phyloP scores from a whole-genome alignment of 768 basidiomycete species.

The Rhizopogon vulgaris region DNA sequence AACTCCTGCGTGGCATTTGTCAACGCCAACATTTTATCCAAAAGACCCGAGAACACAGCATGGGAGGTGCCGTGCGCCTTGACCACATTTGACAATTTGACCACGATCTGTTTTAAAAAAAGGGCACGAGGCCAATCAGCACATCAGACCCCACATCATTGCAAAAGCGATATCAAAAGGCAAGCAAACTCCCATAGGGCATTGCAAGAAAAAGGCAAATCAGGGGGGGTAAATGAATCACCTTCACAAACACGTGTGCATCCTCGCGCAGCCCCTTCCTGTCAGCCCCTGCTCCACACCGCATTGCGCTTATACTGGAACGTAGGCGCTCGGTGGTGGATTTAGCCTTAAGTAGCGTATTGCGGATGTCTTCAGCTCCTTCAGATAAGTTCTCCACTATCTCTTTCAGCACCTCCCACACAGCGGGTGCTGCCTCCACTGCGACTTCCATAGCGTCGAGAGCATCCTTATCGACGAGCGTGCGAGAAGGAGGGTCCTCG shows the following conservation, averaged over 20 bases:
- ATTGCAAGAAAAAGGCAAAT: neutral
- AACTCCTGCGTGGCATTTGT: slow-evolving; percentile 85
- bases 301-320: slow-evolving; percentile 50
- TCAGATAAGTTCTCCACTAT: slow-evolving; percentile 57
- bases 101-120: slow-evolving; percentile 48
- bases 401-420: slow-evolving; percentile 79
- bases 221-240: slow-evolving; percentile 23
- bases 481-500: slow-evolving; percentile 51
- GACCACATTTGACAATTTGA: slow-evolving; percentile 68
- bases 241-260: slow-evolving; percentile 79
- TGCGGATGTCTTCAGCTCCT: slow-evolving; percentile 42
- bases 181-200: neutral
- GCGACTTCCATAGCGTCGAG: slow-evolving; percentile 74
- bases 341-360: slow-evolving; percentile 56
- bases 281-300: slow-evolving; percentile 50
- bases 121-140: slow-evolving; percentile 1
- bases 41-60: slow-evolving; percentile 54
- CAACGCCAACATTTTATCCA: slow-evolving; percentile 67
- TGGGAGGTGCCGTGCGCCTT: slow-evolving; percentile 54
- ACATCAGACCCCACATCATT: neutral
- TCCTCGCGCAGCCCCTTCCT: slow-evolving; percentile 66
- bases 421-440: slow-evolving; percentile 70
- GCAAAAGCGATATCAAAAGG: neutral
- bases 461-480: slow-evolving; percentile 71
- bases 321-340: slow-evolving; percentile 57